These are phyloP conservation scores for Metschnikowia similis DNA, from an alignment of 805 yeast genomes.

Conservation along the genomic window DNA sequence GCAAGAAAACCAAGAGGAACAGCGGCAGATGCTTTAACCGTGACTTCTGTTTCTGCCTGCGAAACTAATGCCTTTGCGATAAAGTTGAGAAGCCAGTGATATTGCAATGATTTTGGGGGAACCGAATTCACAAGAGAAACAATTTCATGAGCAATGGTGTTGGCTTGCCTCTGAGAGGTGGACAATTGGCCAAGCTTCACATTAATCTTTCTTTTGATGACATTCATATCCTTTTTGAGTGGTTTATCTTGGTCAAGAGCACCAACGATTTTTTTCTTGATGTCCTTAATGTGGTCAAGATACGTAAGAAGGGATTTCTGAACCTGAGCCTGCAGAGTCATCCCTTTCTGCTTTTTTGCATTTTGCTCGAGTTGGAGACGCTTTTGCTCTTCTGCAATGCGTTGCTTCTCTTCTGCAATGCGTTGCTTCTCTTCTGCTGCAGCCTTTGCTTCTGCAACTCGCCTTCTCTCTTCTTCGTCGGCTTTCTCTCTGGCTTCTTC, in stretches of 20 bases:
- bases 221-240: slow-evolving; percentile 49
- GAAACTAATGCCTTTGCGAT: slow-evolving; percentile 80
- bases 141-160: slow-evolving; percentile 48
- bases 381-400: slow-evolving; percentile 13
- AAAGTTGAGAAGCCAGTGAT: slow-evolving; percentile 72
- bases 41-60: slow-evolving; percentile 91
- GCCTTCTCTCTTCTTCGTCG: slow-evolving; percentile 12
- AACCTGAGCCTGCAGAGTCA: slow-evolving; percentile 32
- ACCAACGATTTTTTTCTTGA: slow-evolving; percentile 56
- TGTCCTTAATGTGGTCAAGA: slow-evolving; percentile 49
- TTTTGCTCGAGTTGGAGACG: slow-evolving; percentile 14
- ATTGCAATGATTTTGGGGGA: slow-evolving; percentile 45
- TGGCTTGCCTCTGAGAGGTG: slow-evolving; percentile 58
- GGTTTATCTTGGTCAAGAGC: slow-evolving; percentile 49
- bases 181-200: slow-evolving; percentile 93
- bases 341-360: slow-evolving; percentile 23
- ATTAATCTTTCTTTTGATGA: slow-evolving; percentile 71
- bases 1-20: slow-evolving; percentile 73
- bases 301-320: slow-evolving; percentile 45
- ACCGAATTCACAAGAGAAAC: slow-evolving; percentile 46
- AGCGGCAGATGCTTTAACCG: slow-evolving; percentile 73
- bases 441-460: slow-evolving; percentile 6
- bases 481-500: slow-evolving; percentile 11
- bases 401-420: slow-evolving; percentile 11
- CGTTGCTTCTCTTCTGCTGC: slow-evolving; percentile 17